A percentile compares a stretch with the other conserved stretches of the same genome.
Evolutionary conservation across 2,329 filamentous ascomycete species (phyloP).

Genomic region (Diplodia corticola): DNA sequence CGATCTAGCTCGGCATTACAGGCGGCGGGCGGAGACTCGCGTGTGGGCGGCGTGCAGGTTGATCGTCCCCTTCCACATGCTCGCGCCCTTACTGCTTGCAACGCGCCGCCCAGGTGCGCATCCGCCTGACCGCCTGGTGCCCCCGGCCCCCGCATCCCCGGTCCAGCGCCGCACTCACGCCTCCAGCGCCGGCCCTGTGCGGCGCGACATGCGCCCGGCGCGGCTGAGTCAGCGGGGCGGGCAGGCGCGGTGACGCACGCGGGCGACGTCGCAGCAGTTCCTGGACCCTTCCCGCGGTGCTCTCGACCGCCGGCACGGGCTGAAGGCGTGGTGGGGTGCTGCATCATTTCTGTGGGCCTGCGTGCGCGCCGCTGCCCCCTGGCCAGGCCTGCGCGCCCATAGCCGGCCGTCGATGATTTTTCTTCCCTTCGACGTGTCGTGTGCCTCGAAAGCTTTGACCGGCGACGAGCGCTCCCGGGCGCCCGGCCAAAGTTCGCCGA

Average conservation of each 20-base stretch:
- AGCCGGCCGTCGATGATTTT: constrained; percentile 3
- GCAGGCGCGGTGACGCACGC: neutral
- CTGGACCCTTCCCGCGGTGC: neutral
- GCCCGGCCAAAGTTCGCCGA: constrained; percentile 20
- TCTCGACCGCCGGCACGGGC: neutral
- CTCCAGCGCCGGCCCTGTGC: neutral
- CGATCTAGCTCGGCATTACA: constrained; percentile 23
- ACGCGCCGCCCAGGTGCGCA: neutral
- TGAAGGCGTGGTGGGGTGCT: constrained; percentile 3
- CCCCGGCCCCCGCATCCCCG: neutral
- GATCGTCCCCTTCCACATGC: constrained; percentile 18
- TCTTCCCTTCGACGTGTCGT: constrained; percentile 12
- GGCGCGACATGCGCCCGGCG: constrained; percentile 1
- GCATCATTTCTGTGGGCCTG: constrained; percentile 17
- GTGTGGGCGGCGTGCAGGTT: constrained; percentile 1
- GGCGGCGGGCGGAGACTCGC: constrained; percentile 18
- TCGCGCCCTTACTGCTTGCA: neutral
- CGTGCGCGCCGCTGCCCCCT: constrained; percentile 15
- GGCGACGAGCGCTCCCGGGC: constrained; percentile 4
- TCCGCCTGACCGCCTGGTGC: constrained; percentile 8
- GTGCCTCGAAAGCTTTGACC: constrained; percentile 18
- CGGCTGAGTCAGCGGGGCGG: neutral
- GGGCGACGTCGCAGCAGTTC: neutral
- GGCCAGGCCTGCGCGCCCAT: neutral
- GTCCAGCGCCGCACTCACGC: neutral